Evolutionary conservation across 441 rosid species (phyloP).

Genomic region (Populus hybrid): DNA sequence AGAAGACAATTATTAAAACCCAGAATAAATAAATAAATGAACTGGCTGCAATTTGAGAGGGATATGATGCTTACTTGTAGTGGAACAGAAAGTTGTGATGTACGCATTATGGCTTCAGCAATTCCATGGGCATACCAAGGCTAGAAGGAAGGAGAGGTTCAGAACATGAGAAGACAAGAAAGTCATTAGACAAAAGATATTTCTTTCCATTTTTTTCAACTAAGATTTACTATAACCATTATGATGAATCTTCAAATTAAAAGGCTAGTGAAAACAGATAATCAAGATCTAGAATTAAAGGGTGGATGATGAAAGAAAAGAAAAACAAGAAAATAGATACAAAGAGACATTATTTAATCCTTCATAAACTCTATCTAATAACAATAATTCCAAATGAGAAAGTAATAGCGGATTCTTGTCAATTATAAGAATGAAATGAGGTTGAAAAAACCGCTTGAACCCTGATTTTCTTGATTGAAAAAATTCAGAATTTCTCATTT

Average conservation of each 20-base stretch:
- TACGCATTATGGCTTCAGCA: slow-evolving; percentile 90
- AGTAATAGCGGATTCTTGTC: not conserved
- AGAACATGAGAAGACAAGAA: slow-evolving; percentile 2
- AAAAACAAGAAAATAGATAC: not conserved
- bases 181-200: slow-evolving; percentile 2
- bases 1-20: not conserved
- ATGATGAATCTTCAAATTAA: not conserved
- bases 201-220: not conserved
- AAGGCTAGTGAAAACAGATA: not conserved
- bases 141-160: slow-evolving; percentile 33
- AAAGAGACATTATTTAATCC: not conserved
- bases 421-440: not conserved
- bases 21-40: not conserved
- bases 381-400: not conserved
- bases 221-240: not conserved
- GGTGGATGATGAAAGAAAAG: not conserved
- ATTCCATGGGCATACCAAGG: slow-evolving; percentile 99
- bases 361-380: not conserved
- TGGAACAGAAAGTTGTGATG: slow-evolving; percentile 83
- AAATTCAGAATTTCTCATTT: not conserved
- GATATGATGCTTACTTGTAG: slow-evolving; percentile 47
- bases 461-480: not conserved
- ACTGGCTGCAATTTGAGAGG: not conserved
- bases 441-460: not conserved
- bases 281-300: not conserved